A percentile compares a stretch with the other conserved stretches of the same genome.
Conservation (phyloP, 176 grass and related monocot genomes). For the Musa troglodytarum region DNA sequence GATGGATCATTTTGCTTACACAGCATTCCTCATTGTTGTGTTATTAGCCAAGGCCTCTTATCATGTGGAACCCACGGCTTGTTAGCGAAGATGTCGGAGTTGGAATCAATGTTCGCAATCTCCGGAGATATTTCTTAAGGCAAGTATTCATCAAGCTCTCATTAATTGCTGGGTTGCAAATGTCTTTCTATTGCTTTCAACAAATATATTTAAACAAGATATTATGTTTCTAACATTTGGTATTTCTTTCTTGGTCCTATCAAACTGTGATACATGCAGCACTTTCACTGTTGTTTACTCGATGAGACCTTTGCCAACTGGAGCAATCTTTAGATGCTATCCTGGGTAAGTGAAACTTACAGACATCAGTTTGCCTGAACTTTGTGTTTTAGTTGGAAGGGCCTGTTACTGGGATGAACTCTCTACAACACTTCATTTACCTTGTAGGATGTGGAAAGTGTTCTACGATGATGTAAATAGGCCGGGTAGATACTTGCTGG, state of each 20-base stretch:
- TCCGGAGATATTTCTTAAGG: constrained; percentile 81
- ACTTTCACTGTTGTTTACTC: constrained; percentile 96
- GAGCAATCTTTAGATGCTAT: constrained; percentile 88
- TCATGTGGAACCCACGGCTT: constrained; percentile 99
- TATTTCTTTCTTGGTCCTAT: neutral
- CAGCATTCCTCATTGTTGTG: constrained; percentile 37
- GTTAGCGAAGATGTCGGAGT: constrained; percentile 93
- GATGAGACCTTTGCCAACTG: constrained; percentile 73
- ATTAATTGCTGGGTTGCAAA: neutral
- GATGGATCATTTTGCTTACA: constrained; percentile 18
- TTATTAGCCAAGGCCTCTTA: constrained; percentile 71
- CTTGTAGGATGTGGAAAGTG: constrained; percentile 78
- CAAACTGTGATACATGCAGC: constrained; percentile 32
- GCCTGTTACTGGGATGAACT: neutral
- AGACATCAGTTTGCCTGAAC: neutral
- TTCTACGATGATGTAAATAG: constrained; percentile 76
- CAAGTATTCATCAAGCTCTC: constrained; percentile 20
- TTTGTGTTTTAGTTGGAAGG: neutral
- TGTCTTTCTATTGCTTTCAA: too few species aligned
- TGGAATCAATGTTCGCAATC: constrained; percentile 89
- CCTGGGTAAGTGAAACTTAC: constrained; percentile 47
- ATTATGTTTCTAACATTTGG: constrained; percentile 1
- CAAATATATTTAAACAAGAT: neutral
- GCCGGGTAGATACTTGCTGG: constrained; percentile 80
- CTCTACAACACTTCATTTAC: neutral